A percentile compares a stretch with the other conserved stretches of the same genome.
Conservation (phyloP, 768 basidiomycete species). For the Calvatia gigantea region DNA sequence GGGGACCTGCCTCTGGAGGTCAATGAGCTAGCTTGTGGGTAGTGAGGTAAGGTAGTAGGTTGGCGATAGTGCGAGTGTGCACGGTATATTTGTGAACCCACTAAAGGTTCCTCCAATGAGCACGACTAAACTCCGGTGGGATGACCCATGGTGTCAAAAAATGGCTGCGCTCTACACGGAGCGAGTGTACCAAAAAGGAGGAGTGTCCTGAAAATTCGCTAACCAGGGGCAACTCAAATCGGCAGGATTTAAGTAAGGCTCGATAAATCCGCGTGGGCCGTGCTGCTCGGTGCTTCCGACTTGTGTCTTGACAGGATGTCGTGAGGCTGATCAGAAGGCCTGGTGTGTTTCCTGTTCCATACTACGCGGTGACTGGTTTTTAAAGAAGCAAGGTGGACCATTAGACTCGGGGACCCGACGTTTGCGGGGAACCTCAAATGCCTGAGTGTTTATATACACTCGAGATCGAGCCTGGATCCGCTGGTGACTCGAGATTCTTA, state of each 20-base stretch:
- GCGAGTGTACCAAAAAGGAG: too few relatives aligned
- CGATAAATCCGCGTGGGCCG: constrained; percentile 3
- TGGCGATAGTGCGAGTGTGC: too few relatives aligned
- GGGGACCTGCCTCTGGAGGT: constrained; percentile 8
- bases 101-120: too few relatives aligned
- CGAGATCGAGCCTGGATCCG: constrained; percentile 1
- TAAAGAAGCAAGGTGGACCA: neutral
- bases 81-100: too few relatives aligned
- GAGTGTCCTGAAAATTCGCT: neutral
- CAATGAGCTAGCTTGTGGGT: constrained; percentile 7
- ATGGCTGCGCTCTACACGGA: too few relatives aligned
- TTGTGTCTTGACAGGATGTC: neutral
- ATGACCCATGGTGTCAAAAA: too few relatives aligned
- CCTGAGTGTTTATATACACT: neutral
- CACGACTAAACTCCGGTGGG: too few relatives aligned
- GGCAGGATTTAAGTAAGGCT: neutral
- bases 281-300: constrained; percentile 7
- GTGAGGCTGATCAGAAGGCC: neutral
- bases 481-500: neutral
- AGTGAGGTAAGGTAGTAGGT: neutral
- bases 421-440: neutral
- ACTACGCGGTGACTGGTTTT: too few relatives aligned
- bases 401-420: neutral
- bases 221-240: neutral
- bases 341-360: too few relatives aligned